Conservation (phyloP, 2,329 filamentous ascomycete species). For the Geoglossum cookeanum region DNA sequence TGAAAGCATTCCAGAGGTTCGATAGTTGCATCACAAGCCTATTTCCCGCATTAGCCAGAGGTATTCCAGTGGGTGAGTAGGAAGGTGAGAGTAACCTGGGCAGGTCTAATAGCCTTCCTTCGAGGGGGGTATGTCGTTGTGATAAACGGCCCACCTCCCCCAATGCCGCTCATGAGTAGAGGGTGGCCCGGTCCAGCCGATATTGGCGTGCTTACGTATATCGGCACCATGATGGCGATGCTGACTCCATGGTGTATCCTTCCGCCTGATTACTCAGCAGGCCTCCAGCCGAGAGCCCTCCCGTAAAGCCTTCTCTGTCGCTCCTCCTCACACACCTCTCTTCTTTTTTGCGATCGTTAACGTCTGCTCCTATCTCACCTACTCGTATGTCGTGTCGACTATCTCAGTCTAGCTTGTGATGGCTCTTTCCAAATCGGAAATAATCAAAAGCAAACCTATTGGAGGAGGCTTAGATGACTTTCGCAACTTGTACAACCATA, state of each 20-base stretch:
- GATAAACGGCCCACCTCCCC: neutral
- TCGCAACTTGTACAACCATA: neutral
- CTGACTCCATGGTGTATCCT: too few relatives aligned
- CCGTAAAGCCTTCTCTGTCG: too few relatives aligned
- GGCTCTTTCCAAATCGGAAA: neutral
- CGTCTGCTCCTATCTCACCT: too few relatives aligned
- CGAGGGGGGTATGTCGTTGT: slow-evolving; percentile 23
- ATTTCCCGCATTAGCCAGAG: slow-evolving; percentile 6
- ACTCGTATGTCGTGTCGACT: too few relatives aligned
- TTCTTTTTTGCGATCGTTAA: too few relatives aligned
- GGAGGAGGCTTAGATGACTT: neutral
- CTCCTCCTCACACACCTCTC: too few relatives aligned
- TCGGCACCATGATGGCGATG: too few relatives aligned
- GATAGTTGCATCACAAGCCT: slow-evolving; percentile 93
- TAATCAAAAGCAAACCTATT: neutral
- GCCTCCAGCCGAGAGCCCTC: too few relatives aligned
- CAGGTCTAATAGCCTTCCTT: slow-evolving; percentile 43
- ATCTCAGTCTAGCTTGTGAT: too few relatives aligned
- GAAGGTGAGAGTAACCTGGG: neutral
- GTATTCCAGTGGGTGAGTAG: slow-evolving; percentile 5
- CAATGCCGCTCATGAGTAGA: neutral
- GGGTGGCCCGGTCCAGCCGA: neutral
- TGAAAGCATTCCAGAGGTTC: too few relatives aligned
- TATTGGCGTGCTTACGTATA: neutral
- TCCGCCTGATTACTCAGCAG: too few relatives aligned